Evolutionary conservation across 306 rosid genomes (phyloP).

Genomic region (Pachyrhizus erosus): DNA sequence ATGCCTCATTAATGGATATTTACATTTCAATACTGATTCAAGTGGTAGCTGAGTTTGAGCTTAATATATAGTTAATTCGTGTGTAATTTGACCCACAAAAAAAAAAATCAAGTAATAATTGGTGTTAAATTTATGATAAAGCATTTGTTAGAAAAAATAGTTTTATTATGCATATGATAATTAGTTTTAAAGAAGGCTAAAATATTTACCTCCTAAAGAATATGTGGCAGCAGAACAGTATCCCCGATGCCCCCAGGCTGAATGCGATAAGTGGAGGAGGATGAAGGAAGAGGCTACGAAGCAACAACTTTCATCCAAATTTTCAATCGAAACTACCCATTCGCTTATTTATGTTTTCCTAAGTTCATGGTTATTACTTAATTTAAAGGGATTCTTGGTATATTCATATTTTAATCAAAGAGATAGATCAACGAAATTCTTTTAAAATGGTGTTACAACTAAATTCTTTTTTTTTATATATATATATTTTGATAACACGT

Average conservation of each 20-base stretch:
- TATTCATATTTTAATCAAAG: not conserved
- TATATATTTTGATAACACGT: not conserved
- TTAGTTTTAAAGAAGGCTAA: not conserved
- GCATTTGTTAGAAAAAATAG: not conserved
- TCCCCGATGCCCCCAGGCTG: not conserved
- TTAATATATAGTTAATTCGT: not conserved
- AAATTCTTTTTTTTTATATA: too few species aligned
- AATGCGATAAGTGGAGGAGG: not conserved
- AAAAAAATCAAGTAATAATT: not conserved
- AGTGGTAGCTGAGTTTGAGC: not conserved
- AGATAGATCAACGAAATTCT: too few species aligned
- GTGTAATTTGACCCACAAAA: not conserved
- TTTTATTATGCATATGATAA: not conserved
- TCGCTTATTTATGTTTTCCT: not conserved
- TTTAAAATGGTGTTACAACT: not conserved
- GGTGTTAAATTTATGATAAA: not conserved
- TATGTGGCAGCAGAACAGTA: not conserved
- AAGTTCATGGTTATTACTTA: not conserved
- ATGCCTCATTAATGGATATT: not conserved
- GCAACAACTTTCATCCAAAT: not conserved
- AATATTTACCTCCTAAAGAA: not conserved
- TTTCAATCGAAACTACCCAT: too few species aligned
- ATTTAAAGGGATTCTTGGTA: too few species aligned
- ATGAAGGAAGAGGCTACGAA: not conserved
- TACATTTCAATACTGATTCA: not conserved